Evolutionary conservation across 495 filamentous ascomycete species (phyloP).

Genomic region (Hypoxylon subgilvum): DNA sequence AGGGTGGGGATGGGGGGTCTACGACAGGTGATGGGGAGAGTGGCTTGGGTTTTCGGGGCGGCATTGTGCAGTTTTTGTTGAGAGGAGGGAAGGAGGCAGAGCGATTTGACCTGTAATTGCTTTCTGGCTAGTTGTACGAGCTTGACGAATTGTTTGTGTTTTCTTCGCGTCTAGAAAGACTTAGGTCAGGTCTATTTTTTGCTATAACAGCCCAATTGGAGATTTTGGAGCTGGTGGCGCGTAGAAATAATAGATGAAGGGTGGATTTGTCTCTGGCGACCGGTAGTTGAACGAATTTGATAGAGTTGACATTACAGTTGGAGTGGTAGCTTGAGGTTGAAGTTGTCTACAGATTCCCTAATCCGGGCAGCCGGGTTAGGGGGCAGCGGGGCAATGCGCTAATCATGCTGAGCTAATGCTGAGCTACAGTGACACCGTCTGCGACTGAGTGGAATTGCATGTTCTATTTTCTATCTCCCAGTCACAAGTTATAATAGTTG

Average conservation of each 20-base stretch:
- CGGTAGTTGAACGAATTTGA: background rate
- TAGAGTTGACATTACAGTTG: too few species aligned
- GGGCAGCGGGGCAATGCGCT: background rate
- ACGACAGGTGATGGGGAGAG: conserved; percentile 7
- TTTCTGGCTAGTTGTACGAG: background rate
- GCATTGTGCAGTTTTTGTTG: conserved; percentile 17
- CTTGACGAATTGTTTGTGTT: too few species aligned
- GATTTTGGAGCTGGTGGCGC: background rate
- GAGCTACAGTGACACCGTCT: conserved; percentile 4
- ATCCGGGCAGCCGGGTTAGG: too few species aligned
- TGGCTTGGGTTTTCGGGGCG: conserved; percentile 28
- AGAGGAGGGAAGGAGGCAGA: background rate
- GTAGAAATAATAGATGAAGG: background rate
- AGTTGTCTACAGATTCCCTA: too few species aligned
- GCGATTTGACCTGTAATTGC: too few species aligned
- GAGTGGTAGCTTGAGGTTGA: background rate
- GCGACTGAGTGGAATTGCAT: background rate
- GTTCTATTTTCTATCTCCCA: too few species aligned
- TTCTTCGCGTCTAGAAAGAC: conserved; percentile 14
- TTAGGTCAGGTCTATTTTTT: background rate
- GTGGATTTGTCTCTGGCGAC: background rate
- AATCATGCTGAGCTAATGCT: conserved; percentile 8
- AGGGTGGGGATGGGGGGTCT: conserved; percentile 7
- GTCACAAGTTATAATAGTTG: too few species aligned
- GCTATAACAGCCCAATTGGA: background rate